Base-by-base conservation (phyloP, 768 basidiomycete genomes). In the Termitomyces sp. region DNA sequence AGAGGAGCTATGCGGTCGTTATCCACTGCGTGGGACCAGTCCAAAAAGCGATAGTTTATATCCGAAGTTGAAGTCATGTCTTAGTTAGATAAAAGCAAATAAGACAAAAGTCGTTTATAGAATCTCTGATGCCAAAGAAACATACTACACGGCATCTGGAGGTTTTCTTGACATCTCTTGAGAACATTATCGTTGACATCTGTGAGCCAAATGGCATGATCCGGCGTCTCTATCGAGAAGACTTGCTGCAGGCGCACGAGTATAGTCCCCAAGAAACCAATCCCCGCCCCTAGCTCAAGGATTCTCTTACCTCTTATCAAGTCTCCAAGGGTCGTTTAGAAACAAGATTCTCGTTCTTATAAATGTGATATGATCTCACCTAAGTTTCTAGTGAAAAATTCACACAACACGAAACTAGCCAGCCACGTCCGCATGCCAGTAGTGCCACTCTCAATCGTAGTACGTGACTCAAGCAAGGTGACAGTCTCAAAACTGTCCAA, bases 401-500 rank as follows among this genome's bases (percentile, higher is more conserved):
- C 80, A 0, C 85, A 84, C 20, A 93, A 76, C 36, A 82, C 74
- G 48, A 88, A 81, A 65, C 89, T 87, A 5, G 92, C 89, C 34
- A 80, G 76, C 92, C 92, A 94, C 7, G 91, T 94, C 57, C 88
- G 80, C 52, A 93, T 72, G 12, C 92, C 91, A 1, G 91, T 93
- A 0, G 90, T 93, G 0, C 92, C 91, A 46, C 77, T 76, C 70
- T 92, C 90, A 34, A 92, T 86, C 3, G 80, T 85, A 2, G 84
- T 87, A 7, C 86, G 83, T 1, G 91, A 91, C 72, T 94, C 91
- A 9, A 88, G 73, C 2, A 93, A 72, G 0, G 91, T 91, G 17
- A 80, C 75, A 4, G 72, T 79, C 50, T 79, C 76, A 63, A 76
- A 79, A 25, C 69, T 12, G 4, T 57, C 48, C 2, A 73, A 38